A percentile compares a stretch with the other conserved stretches of the same genome.
Evolutionary conservation across 1,284 basidiomycete species (phyloP).

Genomic region (Wolfiporia cocos): DNA sequence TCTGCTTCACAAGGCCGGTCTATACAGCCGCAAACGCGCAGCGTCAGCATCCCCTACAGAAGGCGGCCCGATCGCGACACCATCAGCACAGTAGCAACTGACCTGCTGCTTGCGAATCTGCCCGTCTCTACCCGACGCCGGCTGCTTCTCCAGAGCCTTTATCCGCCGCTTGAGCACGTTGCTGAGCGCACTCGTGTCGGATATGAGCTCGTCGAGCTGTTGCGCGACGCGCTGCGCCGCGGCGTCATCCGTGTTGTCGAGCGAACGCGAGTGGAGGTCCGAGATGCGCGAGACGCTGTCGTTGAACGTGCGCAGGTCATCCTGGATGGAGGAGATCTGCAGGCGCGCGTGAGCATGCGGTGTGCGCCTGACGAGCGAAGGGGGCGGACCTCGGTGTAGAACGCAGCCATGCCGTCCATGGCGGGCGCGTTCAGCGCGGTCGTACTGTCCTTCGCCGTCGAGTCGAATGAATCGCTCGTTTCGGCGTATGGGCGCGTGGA

Average conservation of each 20-base stretch:
- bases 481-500: constrained; percentile 54
- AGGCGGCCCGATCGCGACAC: no score
- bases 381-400: constrained; percentile 65
- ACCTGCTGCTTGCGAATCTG: constrained; percentile 84
- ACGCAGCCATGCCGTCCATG: constrained; percentile 58
- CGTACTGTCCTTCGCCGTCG: constrained; percentile 57
- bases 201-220: constrained; percentile 69
- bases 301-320: constrained; percentile 62
- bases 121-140: constrained; percentile 69
- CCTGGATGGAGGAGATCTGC: constrained; percentile 72
- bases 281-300: constrained; percentile 64
- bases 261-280: constrained; percentile 68
- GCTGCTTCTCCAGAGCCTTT: constrained; percentile 71
- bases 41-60: not conserved
- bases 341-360: constrained; percentile 23
- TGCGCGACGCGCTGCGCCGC: constrained; percentile 55
- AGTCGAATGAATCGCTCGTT: constrained; percentile 53
- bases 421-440: constrained; percentile 37
- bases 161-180: constrained; percentile 71
- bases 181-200: constrained; percentile 75
- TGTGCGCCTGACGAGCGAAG: not conserved
- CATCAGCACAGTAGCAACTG: no score
- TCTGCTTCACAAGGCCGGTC: constrained; percentile 74
- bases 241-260: constrained; percentile 74
- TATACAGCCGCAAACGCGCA: constrained; percentile 20